Conservation (phyloP, 768 basidiomycete species). For the Agaricus subrufescens region DNA sequence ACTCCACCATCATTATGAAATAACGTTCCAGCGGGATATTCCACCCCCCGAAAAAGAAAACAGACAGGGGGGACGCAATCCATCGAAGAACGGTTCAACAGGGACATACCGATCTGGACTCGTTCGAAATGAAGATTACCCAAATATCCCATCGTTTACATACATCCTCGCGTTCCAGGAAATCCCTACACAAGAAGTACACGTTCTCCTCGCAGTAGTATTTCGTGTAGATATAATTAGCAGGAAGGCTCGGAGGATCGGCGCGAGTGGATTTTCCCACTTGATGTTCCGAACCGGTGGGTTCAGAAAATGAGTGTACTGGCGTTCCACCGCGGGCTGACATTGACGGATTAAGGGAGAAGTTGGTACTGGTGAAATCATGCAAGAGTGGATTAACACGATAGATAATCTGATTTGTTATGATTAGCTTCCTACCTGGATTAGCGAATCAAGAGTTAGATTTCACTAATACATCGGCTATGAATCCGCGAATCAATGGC, state of each 20-base stretch:
- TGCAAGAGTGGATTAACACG: too few relatives aligned
- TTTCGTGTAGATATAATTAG: conserved; percentile 44
- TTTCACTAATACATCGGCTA: too few relatives aligned
- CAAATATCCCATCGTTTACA: conserved; percentile 42
- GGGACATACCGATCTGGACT: conserved; percentile 44
- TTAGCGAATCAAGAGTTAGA: too few relatives aligned
- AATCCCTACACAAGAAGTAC: conserved; percentile 48
- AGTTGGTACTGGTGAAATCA: not conserved
- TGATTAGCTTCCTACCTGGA: too few relatives aligned
- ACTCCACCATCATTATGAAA: too few relatives aligned
- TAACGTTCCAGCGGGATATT: too few relatives aligned
- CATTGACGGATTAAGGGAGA: not conserved
- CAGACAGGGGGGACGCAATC: too few relatives aligned
- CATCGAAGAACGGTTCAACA: not conserved
- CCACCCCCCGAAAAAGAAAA: too few relatives aligned
- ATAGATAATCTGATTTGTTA: too few relatives aligned
- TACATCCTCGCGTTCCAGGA: conserved; percentile 26
- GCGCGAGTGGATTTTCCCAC: not conserved
- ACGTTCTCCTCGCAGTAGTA: conserved; percentile 75
- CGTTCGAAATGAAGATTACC: conserved; percentile 65
- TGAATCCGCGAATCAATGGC: too few relatives aligned
- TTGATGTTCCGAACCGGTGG: not conserved
- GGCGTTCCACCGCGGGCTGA: not conserved
- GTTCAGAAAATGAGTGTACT: not conserved
- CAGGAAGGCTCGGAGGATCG: conserved; percentile 23